Evolutionary conservation across 1,139 yeast genomes (phyloP), one percentile per base, ranked within the genome.

Genomic region (Yamadazyma atmosphaerica): DNA sequence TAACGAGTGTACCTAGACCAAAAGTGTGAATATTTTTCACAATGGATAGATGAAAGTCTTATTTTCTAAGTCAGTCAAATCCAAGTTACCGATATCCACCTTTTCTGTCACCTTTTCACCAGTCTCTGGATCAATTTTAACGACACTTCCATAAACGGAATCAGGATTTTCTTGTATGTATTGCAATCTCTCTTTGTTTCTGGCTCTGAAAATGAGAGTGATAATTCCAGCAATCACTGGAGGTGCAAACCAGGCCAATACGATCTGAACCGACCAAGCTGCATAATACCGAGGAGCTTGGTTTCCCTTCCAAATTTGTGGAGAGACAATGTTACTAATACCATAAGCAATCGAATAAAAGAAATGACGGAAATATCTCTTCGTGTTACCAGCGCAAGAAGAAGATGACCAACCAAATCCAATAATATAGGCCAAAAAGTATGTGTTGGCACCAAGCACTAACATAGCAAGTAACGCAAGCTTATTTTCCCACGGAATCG

Each of bases 21-120:
- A n/a, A n/a, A n/a, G n/a, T n/a, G n/a, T n/a, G n/a, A n/a, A n/a
- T n/a, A n/a, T n/a, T n/a, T n/a, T 11, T 11, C 47, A 67, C 14
- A 63, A 46, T 8, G 74, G 73, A 46, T 74, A 74, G 13, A 72
- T 67, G 35, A 68, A 72, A 8, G 62, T 55, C 40, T 67, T 58
- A 45, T 72, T 72, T 46, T 72, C 75, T 31, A 67, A 54, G 45
- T 74, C 79, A 7, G 79, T 73, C 29, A 72, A 52, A 51, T 72
- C 79, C 29, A 72, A 51, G 23, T 59, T 55, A 2, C 77, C 75
- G n/a, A 60, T 48, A 32, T 66, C 56, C 3, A 68, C 75, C 31
- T 55, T 57, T n/a, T 55, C 39, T 28, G 56, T 54, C 9, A 26
- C 11, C 14, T 50, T 52, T 14, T 56, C 60, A 27, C 52, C 55